Evolutionary conservation across 805 yeast species (phyloP).

Genomic region (Lachancea dasiensis): DNA sequence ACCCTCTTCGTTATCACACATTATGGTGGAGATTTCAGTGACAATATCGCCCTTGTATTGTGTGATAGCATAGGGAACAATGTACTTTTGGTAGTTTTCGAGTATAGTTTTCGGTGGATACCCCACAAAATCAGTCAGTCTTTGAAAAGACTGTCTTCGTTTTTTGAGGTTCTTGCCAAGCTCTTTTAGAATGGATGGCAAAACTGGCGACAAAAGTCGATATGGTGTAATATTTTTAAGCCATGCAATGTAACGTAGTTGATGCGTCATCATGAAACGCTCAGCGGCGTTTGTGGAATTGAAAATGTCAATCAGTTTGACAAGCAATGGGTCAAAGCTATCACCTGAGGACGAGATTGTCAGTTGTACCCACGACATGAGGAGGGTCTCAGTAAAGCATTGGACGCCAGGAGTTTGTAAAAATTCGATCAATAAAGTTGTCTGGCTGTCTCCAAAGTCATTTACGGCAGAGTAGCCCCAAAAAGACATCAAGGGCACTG

Average conservation of each 20-base stretch:
- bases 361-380: constrained; percentile 59
- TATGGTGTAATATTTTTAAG: constrained; percentile 61
- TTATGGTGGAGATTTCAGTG: constrained; percentile 28
- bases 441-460: constrained; percentile 37
- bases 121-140: constrained; percentile 60
- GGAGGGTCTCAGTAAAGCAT: constrained; percentile 52
- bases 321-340: constrained; percentile 55
- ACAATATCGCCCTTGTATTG: constrained; percentile 59
- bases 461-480: constrained; percentile 37
- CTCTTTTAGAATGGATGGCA: constrained; percentile 63
- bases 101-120: constrained; percentile 58
- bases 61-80: constrained; percentile 70
- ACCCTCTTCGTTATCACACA: constrained; percentile 21
- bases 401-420: constrained; percentile 35
- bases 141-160: constrained; percentile 48
- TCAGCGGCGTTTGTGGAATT: constrained; percentile 56
- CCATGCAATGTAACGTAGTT: constrained; percentile 52
- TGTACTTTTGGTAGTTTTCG: constrained; percentile 60
- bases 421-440: constrained; percentile 39
- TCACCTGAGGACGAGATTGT: constrained; percentile 61
- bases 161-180: constrained; percentile 49
- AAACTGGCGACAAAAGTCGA: constrained; percentile 71
- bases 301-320: constrained; percentile 59
- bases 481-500: constrained; percentile 49
- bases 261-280: constrained; percentile 62